Evolutionary conservation across 805 yeast genomes (phyloP), one percentile per base, ranked within the genome.

Genomic region (Schizosaccharomyces cryophilus): DNA sequence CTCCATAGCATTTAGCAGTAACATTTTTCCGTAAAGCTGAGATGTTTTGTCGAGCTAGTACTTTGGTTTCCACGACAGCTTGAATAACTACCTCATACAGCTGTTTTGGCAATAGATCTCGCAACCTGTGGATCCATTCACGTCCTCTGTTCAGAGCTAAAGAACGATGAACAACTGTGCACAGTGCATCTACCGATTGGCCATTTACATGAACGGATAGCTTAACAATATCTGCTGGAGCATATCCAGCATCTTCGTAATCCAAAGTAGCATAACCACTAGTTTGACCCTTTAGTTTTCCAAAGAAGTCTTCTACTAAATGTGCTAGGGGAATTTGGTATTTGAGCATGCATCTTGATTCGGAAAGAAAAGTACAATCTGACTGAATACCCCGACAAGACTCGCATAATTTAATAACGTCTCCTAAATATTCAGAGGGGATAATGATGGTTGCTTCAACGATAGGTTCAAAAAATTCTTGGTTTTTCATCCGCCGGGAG

Each of bases 1-100:
- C 82, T 0, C 97, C 98, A 71, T 90, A 97, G 63, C 93, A 73
- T 68, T 82, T 85, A 35, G 93, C 95, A 61, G 93, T 75, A n/a
- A 90, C 98, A 71, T 90, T 97, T 72, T 90, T 90, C 63, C 96
- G 76, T 69, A 87, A 80, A 5, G 97, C 97, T 69, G 87, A 86
- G 64, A 93, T 85, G 0, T 96, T 89, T 68, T 90, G 95, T 64
- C 98, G 75, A 0, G 97, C 95, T 7, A 90, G 76, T 30, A 88
- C 82, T 68, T 83, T 82, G 66, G 78, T 80, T 63, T 83, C 84
- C 15, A 90, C 89, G 65, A 80, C 78, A 3, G 97, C 96, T 69
- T 90, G 98, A 61, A 90, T 85, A 15, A 88, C 82, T 31, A 93
- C 95, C 70, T 90, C 97, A 68, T 85, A 90, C 64, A 89, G 79